A percentile compares a stretch with the other conserved stretches of the same genome.
Evolutionary conservation across 2,329 filamentous ascomycete genomes (phyloP).

Genomic region (Claviceps sp.): DNA sequence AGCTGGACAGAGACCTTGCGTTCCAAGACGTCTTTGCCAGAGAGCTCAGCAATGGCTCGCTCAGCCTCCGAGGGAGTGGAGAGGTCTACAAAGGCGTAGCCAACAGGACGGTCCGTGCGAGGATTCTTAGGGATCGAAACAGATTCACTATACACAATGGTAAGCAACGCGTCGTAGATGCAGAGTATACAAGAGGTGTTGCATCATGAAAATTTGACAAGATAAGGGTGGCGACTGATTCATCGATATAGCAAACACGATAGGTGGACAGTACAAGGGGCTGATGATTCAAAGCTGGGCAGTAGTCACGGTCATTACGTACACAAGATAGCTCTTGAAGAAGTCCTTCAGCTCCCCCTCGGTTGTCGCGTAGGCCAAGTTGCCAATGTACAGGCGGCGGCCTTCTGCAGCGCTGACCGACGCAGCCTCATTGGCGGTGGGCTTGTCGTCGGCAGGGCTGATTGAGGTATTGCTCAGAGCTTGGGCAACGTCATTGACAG

Average conservation of each 20-base stretch:
- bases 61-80: slow-evolving; percentile 90
- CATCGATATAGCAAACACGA: neutral
- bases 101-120: slow-evolving; percentile 93
- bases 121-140: slow-evolving; percentile 99
- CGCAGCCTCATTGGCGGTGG: slow-evolving; percentile 72
- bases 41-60: slow-evolving; percentile 88
- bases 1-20: slow-evolving; percentile 99
- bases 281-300: neutral
- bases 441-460: slow-evolving; percentile 39
- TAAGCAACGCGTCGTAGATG: neutral
- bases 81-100: slow-evolving; percentile 97
- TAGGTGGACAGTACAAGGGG: neutral
- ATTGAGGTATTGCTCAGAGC: slow-evolving; percentile 62
- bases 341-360: slow-evolving; percentile 99
- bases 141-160: slow-evolving; percentile 57
- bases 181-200: neutral
- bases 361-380: slow-evolving; percentile 99
- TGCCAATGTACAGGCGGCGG: slow-evolving; percentile 98
- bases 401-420: slow-evolving; percentile 96
- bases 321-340: slow-evolving; percentile 99
- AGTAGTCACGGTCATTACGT: slow-evolving; percentile 37
- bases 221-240: neutral
- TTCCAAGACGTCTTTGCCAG: slow-evolving; percentile 93
- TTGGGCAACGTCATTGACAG: slow-evolving; percentile 66
- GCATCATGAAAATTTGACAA: neutral